Evolutionary conservation across 495 filamentous ascomycete species (phyloP).

Genomic region (Articulospora tetracladia): DNA sequence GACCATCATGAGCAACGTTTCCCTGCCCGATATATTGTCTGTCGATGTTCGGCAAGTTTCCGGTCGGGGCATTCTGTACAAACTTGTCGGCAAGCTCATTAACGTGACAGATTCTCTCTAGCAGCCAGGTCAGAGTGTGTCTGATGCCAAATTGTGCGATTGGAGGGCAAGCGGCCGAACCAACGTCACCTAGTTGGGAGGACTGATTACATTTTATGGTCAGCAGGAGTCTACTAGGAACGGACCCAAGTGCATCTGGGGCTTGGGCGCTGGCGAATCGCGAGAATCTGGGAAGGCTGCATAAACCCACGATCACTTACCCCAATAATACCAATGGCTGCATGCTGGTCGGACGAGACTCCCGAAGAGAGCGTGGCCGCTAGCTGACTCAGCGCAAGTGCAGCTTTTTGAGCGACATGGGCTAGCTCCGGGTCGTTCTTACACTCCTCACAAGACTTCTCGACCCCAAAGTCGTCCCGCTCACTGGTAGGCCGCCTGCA

Average conservation of each 20-base stretch:
- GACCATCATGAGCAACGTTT: conserved; percentile 11
- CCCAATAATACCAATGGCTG: conserved; percentile 1
- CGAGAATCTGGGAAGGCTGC: neutral
- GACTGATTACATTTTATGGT: conserved; percentile 17
- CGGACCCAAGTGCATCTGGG: neutral
- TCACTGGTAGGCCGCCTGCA: conserved; percentile 20
- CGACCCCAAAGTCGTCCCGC: conserved; percentile 4
- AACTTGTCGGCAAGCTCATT: conserved; percentile 22
- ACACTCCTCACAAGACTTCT: conserved; percentile 13
- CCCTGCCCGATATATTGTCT: conserved; percentile 2
- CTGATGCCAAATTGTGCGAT: conserved; percentile 19
- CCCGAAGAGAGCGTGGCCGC: conserved; percentile 16
- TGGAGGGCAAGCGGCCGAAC: conserved; percentile 12
- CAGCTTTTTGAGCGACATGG: conserved; percentile 12
- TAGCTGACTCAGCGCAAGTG: conserved; percentile 20
- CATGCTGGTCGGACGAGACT: neutral
- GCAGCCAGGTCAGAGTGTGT: conserved; percentile 22
- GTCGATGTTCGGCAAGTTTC: conserved; percentile 2
- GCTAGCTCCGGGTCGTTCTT: conserved; percentile 17
- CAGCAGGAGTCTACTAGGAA: conserved; percentile 6
- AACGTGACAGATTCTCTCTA: conserved; percentile 18
- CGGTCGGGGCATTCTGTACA: conserved; percentile 11
- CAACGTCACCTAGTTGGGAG: conserved; percentile 2
- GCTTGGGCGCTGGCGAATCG: neutral
- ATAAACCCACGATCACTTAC: conserved; percentile 1